Conservation (phyloP, 768 basidiomycete genomes). For the Hypsizygus marmoreus region DNA sequence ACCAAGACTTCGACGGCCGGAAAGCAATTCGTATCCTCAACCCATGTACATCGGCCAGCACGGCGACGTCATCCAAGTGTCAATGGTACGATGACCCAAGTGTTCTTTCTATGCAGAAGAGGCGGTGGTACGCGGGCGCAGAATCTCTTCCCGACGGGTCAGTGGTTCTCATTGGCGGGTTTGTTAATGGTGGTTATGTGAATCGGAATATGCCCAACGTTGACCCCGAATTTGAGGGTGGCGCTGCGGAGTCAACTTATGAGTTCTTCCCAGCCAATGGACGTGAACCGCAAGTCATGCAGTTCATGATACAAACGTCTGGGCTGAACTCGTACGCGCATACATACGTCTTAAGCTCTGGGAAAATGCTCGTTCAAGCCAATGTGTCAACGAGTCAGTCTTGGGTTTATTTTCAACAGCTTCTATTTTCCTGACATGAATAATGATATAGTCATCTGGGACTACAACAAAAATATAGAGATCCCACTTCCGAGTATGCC, state of each 20-base stretch:
- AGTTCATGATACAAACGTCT: constrained; percentile 72
- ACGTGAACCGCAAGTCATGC: constrained; percentile 50
- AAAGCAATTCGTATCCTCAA: constrained; percentile 81
- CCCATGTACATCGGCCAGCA: constrained; percentile 58
- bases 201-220: constrained; percentile 75
- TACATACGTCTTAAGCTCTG: constrained; percentile 73
- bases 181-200: constrained; percentile 76
- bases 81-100: constrained; percentile 74
- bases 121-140: constrained; percentile 79
- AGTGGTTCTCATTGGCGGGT: constrained; percentile 80
- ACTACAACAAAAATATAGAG: constrained; percentile 58
- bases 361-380: constrained; percentile 81
- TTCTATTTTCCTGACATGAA: constrained; percentile 1
- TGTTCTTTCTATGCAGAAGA: constrained; percentile 63
- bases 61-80: constrained; percentile 53
- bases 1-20: constrained; percentile 83
- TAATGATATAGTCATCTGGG: constrained; percentile 43
- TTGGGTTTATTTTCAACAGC: neutral
- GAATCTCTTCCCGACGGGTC: constrained; percentile 78
- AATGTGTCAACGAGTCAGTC: constrained; percentile 74
- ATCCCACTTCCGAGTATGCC: constrained; percentile 75
- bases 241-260: constrained; percentile 80
- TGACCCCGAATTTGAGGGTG: constrained; percentile 65
- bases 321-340: constrained; percentile 81
- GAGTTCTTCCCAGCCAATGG: constrained; percentile 79